Conservation (phyloP, 2,329 filamentous ascomycete genomes). For the Penicillium aurantiogriseum region DNA sequence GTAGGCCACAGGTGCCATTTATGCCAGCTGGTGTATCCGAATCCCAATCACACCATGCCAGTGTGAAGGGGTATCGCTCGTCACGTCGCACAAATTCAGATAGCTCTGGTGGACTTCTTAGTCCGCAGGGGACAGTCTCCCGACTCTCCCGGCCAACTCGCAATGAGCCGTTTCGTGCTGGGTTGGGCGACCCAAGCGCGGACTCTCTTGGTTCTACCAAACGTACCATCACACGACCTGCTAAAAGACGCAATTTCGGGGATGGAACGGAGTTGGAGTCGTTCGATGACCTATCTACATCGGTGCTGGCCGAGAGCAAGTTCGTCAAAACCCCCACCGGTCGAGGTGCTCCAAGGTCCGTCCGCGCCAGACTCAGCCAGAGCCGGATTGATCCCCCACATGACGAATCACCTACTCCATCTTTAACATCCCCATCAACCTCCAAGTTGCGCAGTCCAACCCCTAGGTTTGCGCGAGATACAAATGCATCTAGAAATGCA, state of each 20-base stretch:
- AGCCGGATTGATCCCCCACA: conserved; percentile 34
- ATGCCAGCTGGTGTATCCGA: conserved; percentile 72
- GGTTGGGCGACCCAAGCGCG: conserved; percentile 49
- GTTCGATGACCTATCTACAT: conserved; percentile 94
- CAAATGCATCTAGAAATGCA: conserved; percentile 64
- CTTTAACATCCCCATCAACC: conserved; percentile 59
- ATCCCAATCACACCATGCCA: conserved; percentile 74
- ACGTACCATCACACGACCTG: conserved; percentile 72
- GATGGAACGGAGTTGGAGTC: conserved; percentile 88
- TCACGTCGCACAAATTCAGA: conserved; percentile 84
- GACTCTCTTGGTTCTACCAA: conserved; percentile 56
- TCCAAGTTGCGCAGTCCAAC: conserved; percentile 50
- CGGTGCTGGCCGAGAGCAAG: conserved; percentile 73
- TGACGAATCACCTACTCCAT: conserved; percentile 47
- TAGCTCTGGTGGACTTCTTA: conserved; percentile 53
- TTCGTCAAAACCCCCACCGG: conserved; percentile 77
- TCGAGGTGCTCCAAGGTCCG: conserved; percentile 64
- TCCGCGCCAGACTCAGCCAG: conserved; percentile 52
- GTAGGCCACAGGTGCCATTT: conserved; percentile 69
- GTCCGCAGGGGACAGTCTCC: conserved; percentile 41
- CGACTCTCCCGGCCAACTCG: conserved; percentile 43
- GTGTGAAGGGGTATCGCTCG: conserved; percentile 66
- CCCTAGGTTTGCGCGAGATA: conserved; percentile 65
- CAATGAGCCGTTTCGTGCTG: conserved; percentile 50
- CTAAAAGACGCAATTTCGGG: conserved; percentile 72